These are phyloP conservation scores for Saccharomyces pastorianus DNA, from an alignment of 1,139 yeast genomes.

Conservation along the genomic window DNA sequence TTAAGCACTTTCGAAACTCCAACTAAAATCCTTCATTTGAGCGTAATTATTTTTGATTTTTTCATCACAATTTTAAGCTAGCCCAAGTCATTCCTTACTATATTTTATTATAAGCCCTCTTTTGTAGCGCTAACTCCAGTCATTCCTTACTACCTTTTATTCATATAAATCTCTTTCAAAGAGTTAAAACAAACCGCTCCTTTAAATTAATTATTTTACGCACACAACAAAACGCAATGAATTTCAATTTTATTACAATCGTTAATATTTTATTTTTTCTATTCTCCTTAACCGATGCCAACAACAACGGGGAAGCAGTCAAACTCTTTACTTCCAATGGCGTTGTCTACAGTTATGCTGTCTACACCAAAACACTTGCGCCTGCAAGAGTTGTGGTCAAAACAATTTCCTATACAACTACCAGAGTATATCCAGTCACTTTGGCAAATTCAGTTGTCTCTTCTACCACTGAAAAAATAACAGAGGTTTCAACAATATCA, in stretches of 20 bases:
- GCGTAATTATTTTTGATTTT: slow-evolving; percentile 3
- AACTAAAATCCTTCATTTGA: slow-evolving; percentile 14
- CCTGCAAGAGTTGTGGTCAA: slow-evolving; percentile 14
- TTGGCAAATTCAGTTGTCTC: slow-evolving; percentile 22
- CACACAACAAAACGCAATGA: slow-evolving; percentile 3
- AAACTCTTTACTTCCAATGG: slow-evolving; percentile 17
- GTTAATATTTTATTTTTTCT: slow-evolving; percentile 4
- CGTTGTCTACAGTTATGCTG: slow-evolving; percentile 17
- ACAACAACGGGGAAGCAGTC: slow-evolving; percentile 6
- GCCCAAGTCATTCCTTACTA: slow-evolving; percentile 9
- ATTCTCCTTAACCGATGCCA: slow-evolving; percentile 3
- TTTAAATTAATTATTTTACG: background rate
- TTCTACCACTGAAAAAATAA: slow-evolving; percentile 23
- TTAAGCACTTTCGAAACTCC: background rate
- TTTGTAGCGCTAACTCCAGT: background rate
- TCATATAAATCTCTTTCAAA: background rate
- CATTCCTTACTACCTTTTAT: slow-evolving; percentile 2
- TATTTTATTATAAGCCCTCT: background rate
- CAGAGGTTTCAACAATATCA: slow-evolving; percentile 3
- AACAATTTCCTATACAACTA: slow-evolving; percentile 9
- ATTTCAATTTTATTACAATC: slow-evolving; percentile 4
- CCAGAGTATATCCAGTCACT: slow-evolving; percentile 17
- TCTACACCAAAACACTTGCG: slow-evolving; percentile 16
- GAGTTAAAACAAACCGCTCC: slow-evolving; percentile 2
- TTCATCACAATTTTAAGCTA: background rate